Conservation (phyloP, 345 rosid genomes). For the Pugionium dolabratum region DNA sequence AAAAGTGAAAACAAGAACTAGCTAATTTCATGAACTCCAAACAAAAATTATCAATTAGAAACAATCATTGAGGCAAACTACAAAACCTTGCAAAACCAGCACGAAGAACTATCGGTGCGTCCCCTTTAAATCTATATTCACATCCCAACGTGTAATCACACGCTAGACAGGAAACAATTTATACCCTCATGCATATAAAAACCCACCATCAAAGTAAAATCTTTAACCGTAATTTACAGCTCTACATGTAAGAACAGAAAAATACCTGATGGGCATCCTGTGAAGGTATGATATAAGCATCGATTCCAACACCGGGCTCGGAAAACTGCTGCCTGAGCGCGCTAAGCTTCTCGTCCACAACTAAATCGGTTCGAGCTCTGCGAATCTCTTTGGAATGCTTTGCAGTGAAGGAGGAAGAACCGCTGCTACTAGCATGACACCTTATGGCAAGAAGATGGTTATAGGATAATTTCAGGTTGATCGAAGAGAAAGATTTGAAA, state of each 20-base stretch:
- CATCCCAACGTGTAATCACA: slow-evolving; percentile 2
- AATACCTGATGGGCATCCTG: slow-evolving; percentile 96
- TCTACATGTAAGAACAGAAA: not conserved
- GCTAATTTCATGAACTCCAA: not conserved
- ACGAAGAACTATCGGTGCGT: not conserved
- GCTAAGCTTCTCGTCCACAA: slow-evolving; percentile 68
- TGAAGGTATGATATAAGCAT: slow-evolving; percentile 93
- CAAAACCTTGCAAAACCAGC: not conserved
- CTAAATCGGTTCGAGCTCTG: slow-evolving; percentile 35
- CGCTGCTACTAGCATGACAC: slow-evolving; percentile 43
- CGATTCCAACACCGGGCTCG: slow-evolving; percentile 72
- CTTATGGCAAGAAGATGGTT: slow-evolving; percentile 38
- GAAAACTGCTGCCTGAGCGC: slow-evolving; percentile 67
- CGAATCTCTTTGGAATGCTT: slow-evolving; percentile 75
- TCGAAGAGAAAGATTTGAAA: slow-evolving; percentile 32
- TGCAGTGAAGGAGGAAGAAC: slow-evolving; percentile 59
- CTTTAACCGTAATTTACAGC: not conserved
- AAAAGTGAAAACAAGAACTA: not conserved
- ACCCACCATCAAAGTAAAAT: not conserved
- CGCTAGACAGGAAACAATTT: not conserved
- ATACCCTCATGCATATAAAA: not conserved
- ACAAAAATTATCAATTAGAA: not conserved
- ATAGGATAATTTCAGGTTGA: slow-evolving; percentile 30
- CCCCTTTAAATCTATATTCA: not conserved
- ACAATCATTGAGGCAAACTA: not conserved